A percentile compares a stretch with the other conserved stretches of the same genome.
phyloP scores from a whole-genome alignment of 2,329 filamentous ascomycete species.

The Cercospora brassicicola region DNA sequence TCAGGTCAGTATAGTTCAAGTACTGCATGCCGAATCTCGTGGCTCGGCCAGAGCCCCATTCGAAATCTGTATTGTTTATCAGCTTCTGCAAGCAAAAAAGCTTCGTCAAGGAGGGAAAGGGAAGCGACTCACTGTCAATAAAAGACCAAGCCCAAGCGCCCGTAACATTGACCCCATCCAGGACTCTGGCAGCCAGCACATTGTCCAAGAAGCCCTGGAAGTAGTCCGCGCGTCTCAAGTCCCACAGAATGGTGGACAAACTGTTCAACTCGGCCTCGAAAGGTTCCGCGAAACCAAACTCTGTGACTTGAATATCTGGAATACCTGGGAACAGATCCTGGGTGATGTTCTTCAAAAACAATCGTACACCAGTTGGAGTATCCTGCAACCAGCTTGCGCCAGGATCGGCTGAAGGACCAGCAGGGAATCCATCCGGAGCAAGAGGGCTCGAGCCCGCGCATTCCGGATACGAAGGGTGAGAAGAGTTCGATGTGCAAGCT shows the following conservation, averaged over 20 bases:
- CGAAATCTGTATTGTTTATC: constrained; percentile 26
- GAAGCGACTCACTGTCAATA: constrained; percentile 34
- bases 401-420: constrained; percentile 44
- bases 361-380: constrained; percentile 39
- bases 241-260: constrained; percentile 35
- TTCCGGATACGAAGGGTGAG: constrained; percentile 44
- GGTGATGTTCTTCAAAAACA: constrained; percentile 40
- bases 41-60: constrained; percentile 40
- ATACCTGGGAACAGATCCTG: constrained; percentile 46
- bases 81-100: neutral
- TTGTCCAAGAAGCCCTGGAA: constrained; percentile 39
- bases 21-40: constrained; percentile 44
- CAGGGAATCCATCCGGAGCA: constrained; percentile 47
- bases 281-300: constrained; percentile 43
- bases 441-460: constrained; percentile 40
- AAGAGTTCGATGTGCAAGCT: constrained; percentile 46
- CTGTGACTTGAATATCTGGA: constrained; percentile 41
- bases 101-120: neutral
- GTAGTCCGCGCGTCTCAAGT: constrained; percentile 36
- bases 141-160: constrained; percentile 42
- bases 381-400: constrained; percentile 41
- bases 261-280: constrained; percentile 37
- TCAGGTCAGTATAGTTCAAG: constrained; percentile 40
- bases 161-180: constrained; percentile 40
- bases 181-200: constrained; percentile 40